Evolutionary conservation across 1,284 basidiomycete species (phyloP), one percentile per base, ranked within the genome.

Genomic region (Heterobasidion parviporum): DNA sequence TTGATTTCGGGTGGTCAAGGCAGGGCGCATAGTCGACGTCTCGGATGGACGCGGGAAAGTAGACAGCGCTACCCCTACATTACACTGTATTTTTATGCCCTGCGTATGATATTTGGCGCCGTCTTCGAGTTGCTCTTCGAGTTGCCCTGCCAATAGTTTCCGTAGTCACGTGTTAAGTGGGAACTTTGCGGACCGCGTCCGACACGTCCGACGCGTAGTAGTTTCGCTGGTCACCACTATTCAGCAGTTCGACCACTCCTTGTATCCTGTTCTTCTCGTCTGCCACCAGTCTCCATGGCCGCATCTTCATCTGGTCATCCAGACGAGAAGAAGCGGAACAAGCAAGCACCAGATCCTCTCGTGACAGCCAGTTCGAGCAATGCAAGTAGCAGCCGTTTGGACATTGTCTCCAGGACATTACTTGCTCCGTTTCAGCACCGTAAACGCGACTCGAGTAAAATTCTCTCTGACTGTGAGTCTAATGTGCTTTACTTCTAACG

Each of bases 391-490:
- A 51, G 41, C 10, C 56, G 57, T 18, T 65, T 88, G 44, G 79
- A 85, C 54, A 64, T 80, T 57, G 78, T 90, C 55, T 83, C 85
- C 59, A 84, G 82, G 59, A 78, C 81, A 26, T 72, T 89, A 60
- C 70, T 88, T 61, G 78, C 83, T 1, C 86, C 84, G 5, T 88
- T 89, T 64, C 73, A 70, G 18, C 81, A 82, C 65, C 81, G 75
- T 69, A 87, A 83, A 66, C 74, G 75, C 49, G 83, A 89, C 62
- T 87, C 87, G 2, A 77, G 80, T 20, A 78, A 76, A 65, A 83
- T 91, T 54, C 71, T 91, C 15, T 77, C 86, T 54, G 86, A 89
- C 67, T 74, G 88, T 91, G 71, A 64, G 87, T 74, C n/a, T 51
- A 44, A 8, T n/a, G n/a, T n/a, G 38, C 56, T 52, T 45, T 57